Evolutionary conservation across 2,329 filamentous ascomycete genomes (phyloP).

Genomic region (Trichoderma sp.): DNA sequence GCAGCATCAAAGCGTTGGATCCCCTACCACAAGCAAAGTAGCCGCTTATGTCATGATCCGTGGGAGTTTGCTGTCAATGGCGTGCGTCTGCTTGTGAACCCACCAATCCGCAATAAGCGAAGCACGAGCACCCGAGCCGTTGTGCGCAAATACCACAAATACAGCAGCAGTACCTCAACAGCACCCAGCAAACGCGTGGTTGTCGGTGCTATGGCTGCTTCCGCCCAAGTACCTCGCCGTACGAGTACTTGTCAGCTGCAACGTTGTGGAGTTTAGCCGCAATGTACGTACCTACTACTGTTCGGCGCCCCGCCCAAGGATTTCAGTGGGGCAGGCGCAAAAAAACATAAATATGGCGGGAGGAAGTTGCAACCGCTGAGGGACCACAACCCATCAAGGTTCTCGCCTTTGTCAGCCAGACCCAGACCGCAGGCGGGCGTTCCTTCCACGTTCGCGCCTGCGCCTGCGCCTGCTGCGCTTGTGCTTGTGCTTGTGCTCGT

Average conservation of each 20-base stretch:
- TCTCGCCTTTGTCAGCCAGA: slow-evolving; percentile 25
- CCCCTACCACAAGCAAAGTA: background rate
- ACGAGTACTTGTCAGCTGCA: background rate
- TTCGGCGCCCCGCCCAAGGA: background rate
- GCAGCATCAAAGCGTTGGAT: background rate
- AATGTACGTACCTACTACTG: background rate
- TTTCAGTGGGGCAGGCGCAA: background rate
- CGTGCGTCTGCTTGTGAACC: background rate
- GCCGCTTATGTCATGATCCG: background rate
- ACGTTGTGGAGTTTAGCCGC: background rate
- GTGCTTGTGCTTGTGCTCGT: background rate
- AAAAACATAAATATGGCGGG: slow-evolving; percentile 7
- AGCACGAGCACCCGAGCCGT: background rate
- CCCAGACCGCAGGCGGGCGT: slow-evolving; percentile 12
- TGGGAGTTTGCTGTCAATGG: background rate
- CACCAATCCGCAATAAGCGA: background rate
- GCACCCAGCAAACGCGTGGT: background rate
- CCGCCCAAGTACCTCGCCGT: background rate
- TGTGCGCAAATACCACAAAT: background rate
- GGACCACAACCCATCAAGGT: slow-evolving; percentile 31
- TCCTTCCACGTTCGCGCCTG: slow-evolving; percentile 11
- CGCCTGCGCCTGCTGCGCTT: slow-evolving; percentile 2
- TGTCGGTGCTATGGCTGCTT: background rate
- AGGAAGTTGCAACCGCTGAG: background rate
- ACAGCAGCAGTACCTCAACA: background rate